phyloP scores from a whole-genome alignment of 2,329 filamentous ascomycete genomes.

The Hypoxylon sp. region DNA sequence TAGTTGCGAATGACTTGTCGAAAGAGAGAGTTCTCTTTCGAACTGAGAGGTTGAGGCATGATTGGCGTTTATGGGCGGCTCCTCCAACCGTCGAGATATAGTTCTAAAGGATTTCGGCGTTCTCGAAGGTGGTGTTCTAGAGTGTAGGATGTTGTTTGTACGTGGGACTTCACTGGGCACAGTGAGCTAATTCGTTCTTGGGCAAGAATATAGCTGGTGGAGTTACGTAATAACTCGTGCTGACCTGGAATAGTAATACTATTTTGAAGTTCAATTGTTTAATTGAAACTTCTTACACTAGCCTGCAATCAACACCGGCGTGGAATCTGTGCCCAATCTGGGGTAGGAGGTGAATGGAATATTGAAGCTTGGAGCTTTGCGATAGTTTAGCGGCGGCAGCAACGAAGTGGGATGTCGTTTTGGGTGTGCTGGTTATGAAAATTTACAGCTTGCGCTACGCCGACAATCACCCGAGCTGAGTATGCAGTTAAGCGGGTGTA shows the following conservation, averaged over 20 bases:
- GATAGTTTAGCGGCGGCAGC: conserved; percentile 29
- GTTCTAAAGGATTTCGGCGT: conserved; percentile 1
- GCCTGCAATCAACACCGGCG: background rate
- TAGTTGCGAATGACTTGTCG: conserved; percentile 95
- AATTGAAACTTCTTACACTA: background rate
- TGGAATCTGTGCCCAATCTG: conserved; percentile 7
- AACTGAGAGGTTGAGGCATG: conserved; percentile 81
- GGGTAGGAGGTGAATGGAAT: conserved; percentile 12
- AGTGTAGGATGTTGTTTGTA: conserved; percentile 6
- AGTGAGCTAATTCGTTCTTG: conserved; percentile 26
- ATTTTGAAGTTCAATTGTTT: background rate
- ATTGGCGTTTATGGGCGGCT: conserved; percentile 36
- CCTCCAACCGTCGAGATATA: conserved; percentile 33
- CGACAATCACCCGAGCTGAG: conserved; percentile 35
- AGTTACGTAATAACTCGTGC: conserved; percentile 6
- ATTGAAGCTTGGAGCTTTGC: conserved; percentile 41
- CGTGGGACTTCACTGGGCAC: conserved; percentile 20
- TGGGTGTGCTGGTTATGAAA: conserved; percentile 16
- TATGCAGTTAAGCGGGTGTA: conserved; percentile 11
- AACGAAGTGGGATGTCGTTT: conserved; percentile 39
- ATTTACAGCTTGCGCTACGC: conserved; percentile 33
- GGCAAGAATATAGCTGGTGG: conserved; percentile 15
- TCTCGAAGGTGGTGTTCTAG: conserved; percentile 6
- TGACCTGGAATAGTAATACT: background rate
- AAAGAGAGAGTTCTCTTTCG: conserved; percentile 96